A percentile compares a stretch with the other conserved stretches of the same genome.
These are phyloP conservation scores for Tilletia caries DNA, from an alignment of 1,284 basidiomycete genomes.

Conservation along the genomic window DNA sequence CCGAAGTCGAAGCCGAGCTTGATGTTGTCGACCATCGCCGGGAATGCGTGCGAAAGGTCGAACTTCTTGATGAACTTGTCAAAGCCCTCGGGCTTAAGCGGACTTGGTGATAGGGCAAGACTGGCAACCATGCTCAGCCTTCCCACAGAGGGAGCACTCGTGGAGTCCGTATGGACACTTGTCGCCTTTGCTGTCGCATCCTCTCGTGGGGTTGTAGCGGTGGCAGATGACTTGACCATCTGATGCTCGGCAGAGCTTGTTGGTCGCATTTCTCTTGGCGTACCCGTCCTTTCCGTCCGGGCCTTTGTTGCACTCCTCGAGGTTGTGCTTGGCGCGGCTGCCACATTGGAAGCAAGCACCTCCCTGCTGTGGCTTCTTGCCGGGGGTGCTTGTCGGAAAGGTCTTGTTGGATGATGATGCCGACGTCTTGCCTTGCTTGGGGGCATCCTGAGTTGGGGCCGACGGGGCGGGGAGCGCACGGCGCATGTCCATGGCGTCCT, in stretches of 20 bases:
- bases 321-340: background rate
- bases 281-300: background rate
- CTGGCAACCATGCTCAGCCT: background rate
- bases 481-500: too few relatives aligned
- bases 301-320: background rate
- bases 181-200: background rate
- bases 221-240: background rate
- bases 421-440: too few relatives aligned
- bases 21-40: background rate
- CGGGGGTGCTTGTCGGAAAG: background rate
- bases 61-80: background rate
- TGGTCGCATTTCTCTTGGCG: background rate
- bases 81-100: background rate
- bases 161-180: background rate
- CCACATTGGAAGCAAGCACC: conserved; percentile 1
- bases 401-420: background rate
- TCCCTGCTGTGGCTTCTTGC: background rate
- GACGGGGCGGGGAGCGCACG: too few relatives aligned
- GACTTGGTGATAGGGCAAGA: background rate
- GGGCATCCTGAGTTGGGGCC: too few relatives aligned
- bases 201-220: background rate
- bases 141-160: background rate
- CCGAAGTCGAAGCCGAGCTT: background rate
- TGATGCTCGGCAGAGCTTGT: background rate
- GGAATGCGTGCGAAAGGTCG: background rate